Conservation (phyloP, 257 asterid species). For the Fraxinus excelsior region DNA sequence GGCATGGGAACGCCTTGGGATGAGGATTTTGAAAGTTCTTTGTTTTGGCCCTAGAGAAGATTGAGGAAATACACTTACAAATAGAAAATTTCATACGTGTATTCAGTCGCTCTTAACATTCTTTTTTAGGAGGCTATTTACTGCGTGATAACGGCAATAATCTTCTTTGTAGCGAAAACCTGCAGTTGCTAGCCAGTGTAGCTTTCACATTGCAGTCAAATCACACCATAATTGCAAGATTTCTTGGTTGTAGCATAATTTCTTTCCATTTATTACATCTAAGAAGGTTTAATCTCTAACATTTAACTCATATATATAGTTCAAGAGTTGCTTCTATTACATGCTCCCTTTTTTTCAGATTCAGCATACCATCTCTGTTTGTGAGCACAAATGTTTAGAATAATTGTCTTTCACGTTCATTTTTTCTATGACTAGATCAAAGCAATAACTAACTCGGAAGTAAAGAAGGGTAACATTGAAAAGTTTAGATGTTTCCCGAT, state of each 20-base stretch:
- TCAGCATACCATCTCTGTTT: not conserved
- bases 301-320: not conserved
- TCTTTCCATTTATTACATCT: not conserved
- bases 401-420: not conserved
- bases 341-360: not conserved
- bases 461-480: not conserved
- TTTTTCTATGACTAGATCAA: not conserved
- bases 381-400: not conserved
- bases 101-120: not conserved
- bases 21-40: not conserved
- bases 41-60: too few relatives aligned
- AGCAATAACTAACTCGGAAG: not conserved
- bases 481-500: slow-evolving; percentile 1
- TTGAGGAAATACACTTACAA: not conserved
- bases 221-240: not conserved
- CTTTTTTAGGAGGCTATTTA: not conserved
- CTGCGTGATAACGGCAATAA: not conserved
- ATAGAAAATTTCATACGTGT: not conserved
- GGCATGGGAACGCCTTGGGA: not conserved
- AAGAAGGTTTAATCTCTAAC: not conserved
- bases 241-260: not conserved
- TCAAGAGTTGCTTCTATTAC: not conserved
- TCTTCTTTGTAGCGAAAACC: not conserved
- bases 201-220: not conserved
- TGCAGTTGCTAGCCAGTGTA: not conserved